These are phyloP conservation scores for Harringtonia aguacate DNA, from an alignment of 2,329 filamentous ascomycete genomes.

Conservation along the genomic window DNA sequence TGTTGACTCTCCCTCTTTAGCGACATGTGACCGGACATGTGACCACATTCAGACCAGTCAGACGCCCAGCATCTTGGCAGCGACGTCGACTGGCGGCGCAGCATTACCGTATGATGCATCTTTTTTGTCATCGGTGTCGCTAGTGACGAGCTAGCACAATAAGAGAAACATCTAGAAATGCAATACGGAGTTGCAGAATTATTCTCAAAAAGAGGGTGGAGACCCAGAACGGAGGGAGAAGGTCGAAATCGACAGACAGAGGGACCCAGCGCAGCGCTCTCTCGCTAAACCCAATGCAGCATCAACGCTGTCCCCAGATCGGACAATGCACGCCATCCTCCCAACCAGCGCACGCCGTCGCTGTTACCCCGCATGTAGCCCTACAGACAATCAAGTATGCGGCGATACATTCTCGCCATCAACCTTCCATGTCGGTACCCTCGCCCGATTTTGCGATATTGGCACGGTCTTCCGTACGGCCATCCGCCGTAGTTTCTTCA, in stretches of 20 bases:
- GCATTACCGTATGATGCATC: too few relatives aligned
- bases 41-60: not conserved
- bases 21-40: not conserved
- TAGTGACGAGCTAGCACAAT: too few relatives aligned
- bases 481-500: too few relatives aligned
- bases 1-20: not conserved
- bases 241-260: too few relatives aligned
- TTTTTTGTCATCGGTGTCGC: too few relatives aligned
- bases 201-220: too few relatives aligned
- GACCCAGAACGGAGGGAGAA: too few relatives aligned
- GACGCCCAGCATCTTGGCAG: not conserved
- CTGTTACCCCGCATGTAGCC: slow-evolving; percentile 9
- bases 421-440: not conserved
- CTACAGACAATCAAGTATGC: not conserved
- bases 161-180: too few relatives aligned
- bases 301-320: not conserved
- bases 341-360: not conserved
- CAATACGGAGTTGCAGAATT: too few relatives aligned
- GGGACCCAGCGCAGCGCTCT: too few relatives aligned
- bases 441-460: not conserved
- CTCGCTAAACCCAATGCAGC: too few relatives aligned
- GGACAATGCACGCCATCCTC: slow-evolving; percentile 1
- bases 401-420: slow-evolving; percentile 2
- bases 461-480: not conserved
- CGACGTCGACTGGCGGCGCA: too few relatives aligned